Conservation (phyloP, 257 asterid genomes). For the Solanum chaucha region DNA sequence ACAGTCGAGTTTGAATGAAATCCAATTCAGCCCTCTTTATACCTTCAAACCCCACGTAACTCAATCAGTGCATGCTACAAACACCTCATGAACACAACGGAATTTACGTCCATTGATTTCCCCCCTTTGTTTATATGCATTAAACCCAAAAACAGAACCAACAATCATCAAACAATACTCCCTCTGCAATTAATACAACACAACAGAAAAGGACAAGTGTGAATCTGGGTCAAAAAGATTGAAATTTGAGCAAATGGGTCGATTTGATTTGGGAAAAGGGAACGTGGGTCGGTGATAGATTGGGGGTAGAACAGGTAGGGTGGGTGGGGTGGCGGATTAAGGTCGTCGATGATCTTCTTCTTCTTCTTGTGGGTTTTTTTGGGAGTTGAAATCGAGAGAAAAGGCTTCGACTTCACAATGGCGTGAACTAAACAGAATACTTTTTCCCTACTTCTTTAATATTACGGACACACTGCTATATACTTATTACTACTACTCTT, state of each 20-base stretch:
- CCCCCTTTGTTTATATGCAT: constrained; percentile 1
- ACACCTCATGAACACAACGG: background rate
- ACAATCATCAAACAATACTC: background rate
- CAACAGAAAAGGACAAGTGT: background rate
- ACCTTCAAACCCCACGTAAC: background rate
- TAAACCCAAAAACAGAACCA: background rate
- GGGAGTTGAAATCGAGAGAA: constrained; percentile 11
- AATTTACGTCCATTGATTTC: constrained; percentile 4
- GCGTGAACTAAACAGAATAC: constrained; percentile 2
- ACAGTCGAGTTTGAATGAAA: background rate
- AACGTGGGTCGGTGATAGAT: background rate
- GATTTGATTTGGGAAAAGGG: background rate
- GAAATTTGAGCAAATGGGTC: background rate
- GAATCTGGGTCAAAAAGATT: background rate
- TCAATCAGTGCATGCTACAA: constrained; percentile 8
- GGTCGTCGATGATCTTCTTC: background rate
- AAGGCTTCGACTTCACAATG: background rate
- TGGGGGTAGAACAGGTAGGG: background rate
- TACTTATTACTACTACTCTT: background rate
- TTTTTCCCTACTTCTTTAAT: background rate
- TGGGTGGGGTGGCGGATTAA: background rate
- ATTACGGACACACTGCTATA: background rate
- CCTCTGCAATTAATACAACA: background rate
- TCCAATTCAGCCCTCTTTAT: background rate
- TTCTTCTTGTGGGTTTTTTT: background rate